A percentile compares a stretch with the other conserved stretches of the same genome.
Evolutionary conservation across 192 early-diverging fungal genomes (phyloP).

Genomic region (Coemansia sp.): DNA sequence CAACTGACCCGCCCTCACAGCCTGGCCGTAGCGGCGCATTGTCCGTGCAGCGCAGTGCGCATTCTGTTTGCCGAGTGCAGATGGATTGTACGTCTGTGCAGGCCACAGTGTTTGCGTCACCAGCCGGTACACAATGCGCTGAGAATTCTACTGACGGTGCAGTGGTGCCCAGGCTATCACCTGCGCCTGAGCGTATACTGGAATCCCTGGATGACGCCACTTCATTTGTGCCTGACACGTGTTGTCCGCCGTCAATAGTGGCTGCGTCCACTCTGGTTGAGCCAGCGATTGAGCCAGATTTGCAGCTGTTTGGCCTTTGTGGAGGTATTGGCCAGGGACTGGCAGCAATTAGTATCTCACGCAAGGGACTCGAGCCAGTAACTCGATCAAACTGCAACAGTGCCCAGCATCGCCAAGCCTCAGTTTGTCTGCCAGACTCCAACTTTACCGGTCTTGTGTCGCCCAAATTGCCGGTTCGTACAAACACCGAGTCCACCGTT

Average conservation of each 20-base stretch:
- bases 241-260: background rate
- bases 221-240: background rate
- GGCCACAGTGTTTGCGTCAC: background rate
- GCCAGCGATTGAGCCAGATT: background rate
- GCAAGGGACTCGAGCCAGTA: background rate
- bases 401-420: no score
- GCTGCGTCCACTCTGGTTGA: background rate
- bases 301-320: background rate
- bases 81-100: conserved; percentile 4
- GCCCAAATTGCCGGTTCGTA: background rate
- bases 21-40: background rate
- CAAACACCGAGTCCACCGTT: background rate
- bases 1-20: conserved; percentile 14
- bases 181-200: background rate
- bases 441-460: background rate
- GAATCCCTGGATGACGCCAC: conserved; percentile 1
- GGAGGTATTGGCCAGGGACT: background rate
- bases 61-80: conserved; percentile 18
- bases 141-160: background rate
- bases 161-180: background rate
- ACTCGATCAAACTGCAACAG: background rate
- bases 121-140: background rate
- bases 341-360: background rate
- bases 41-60: conserved; percentile 1
- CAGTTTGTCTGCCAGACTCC: background rate